Percentiles rank a stretch among this genome's conserved stretches.
Evolutionary conservation across 768 basidiomycete genomes (phyloP).

Genomic region (Mycena leptocephala): DNA sequence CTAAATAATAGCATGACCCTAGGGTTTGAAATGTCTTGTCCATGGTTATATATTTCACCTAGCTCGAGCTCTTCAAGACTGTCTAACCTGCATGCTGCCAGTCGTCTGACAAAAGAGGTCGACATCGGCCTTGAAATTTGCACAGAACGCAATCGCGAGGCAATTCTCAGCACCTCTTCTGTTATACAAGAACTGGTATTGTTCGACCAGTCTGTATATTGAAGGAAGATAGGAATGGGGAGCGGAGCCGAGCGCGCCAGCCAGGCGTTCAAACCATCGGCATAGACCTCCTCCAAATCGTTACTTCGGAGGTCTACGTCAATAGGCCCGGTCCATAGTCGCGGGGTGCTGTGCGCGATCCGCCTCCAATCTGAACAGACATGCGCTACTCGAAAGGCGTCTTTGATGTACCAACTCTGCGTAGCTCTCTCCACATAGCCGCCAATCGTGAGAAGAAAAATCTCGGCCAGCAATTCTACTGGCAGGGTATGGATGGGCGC

Average conservation of each 20-base stretch:
- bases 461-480: not conserved
- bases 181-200: not conserved
- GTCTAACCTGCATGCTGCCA: not conserved
- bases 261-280: not conserved
- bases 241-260: not conserved
- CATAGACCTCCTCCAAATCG: not conserved
- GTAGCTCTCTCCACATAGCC: too few relatives aligned
- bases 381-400: not conserved
- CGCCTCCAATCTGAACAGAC: slow-evolving; percentile 4
- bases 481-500: not conserved
- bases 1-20: not conserved
- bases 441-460: not conserved
- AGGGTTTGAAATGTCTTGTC: not conserved
- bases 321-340: not conserved
- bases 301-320: not conserved
- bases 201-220: fast-evolving
- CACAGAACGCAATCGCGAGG: not conserved
- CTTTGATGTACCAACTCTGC: not conserved
- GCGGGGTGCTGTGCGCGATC: not conserved
- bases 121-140: not conserved
- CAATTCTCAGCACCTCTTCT: not conserved
- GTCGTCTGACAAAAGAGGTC: not conserved
- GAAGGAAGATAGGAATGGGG: not conserved
- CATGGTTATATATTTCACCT: not conserved
- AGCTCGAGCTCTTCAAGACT: not conserved